Base-by-base conservation (phyloP, 2,329 filamentous ascomycete species). In the Nothophoma quercina region DNA sequence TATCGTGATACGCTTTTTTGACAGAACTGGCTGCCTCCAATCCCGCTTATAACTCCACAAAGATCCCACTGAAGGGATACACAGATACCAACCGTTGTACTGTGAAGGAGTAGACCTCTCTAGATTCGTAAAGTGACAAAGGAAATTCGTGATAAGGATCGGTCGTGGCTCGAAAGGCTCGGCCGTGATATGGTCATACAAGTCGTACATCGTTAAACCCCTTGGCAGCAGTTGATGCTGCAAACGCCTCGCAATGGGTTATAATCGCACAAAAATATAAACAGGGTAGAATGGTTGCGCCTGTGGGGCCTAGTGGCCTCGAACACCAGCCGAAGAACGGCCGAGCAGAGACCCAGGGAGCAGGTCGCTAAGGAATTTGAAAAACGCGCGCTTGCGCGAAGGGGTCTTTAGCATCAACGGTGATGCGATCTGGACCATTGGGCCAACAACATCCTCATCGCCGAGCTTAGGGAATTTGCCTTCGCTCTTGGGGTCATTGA, bases 361-460 rank as follows among this genome's bases (percentile, higher is more conserved):
- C 48, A 75, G 60, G 59, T 75, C 73, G 58, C 60, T 68, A 44
- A 75, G 64, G 51, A 75, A 73, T 52, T 70, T 73, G 60, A 74
- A 64, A 46, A 75, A 74, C 7, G 70, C 68, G 44, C 71, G 70
- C 59, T 75, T 75, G 21, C 66, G 68, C 21, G 67, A 69, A 26
- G 69, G 65, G 19, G 67, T 75, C 51, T 67, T 69, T 29, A 75
- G 75, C 49, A 76, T 74, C 51, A 70, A 66, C 10, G 68, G 70
- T 61, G 52, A 64, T 42, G 55, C 63, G 54, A 75, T 56, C 59
- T 77, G 83, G 63, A 86, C 85, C 93, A 97, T 96, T 6, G 93
- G 93, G 1, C 93, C 93, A 35, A 97, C 91, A 70, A 97, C 96
- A 73, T 96, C 93, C 64, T 93, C 88, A 66, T 96, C 92, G 44